A percentile compares a stretch with the other conserved stretches of the same genome.
Conservation (phyloP, 2,329 filamentous ascomycete genomes). For the Beauveria sp. region DNA sequence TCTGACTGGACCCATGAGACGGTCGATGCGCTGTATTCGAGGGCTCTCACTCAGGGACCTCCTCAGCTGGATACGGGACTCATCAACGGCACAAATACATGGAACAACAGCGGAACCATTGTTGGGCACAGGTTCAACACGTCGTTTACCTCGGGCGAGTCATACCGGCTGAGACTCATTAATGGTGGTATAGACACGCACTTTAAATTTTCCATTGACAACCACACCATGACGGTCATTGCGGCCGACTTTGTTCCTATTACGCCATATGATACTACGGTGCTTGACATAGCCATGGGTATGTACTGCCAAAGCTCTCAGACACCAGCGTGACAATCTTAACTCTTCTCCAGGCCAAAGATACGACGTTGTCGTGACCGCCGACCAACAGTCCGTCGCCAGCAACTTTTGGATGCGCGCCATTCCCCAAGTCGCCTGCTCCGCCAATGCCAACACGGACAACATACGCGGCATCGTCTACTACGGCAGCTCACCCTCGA, state of each 20-base stretch:
- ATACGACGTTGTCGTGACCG: background rate
- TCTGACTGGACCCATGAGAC: conserved; percentile 48
- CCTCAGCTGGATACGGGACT: conserved; percentile 35
- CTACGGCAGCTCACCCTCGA: background rate
- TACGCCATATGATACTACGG: conserved; percentile 40
- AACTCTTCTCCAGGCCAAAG: background rate
- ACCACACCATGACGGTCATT: conserved; percentile 51
- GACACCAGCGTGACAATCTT: background rate
- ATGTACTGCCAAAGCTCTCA: conserved; percentile 15
- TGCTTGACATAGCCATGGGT: conserved; percentile 43
- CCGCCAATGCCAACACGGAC: conserved; percentile 28
- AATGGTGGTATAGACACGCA: conserved; percentile 37
- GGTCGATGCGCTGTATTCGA: background rate
- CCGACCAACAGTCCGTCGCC: background rate
- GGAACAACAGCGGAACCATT: conserved; percentile 14
- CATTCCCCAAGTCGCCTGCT: conserved; percentile 34
- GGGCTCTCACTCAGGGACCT: background rate
- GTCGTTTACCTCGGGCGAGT: conserved; percentile 32
- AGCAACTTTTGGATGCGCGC: conserved; percentile 41
- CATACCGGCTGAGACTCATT: conserved; percentile 40
- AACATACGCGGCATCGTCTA: conserved; percentile 26
- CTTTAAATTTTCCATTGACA: conserved; percentile 45
- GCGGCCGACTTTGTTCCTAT: conserved; percentile 52
- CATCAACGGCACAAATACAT: conserved; percentile 29
- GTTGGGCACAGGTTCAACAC: conserved; percentile 28